These are phyloP conservation scores for Nicotiana sylvestris DNA, from an alignment of 257 asterid genomes.

Conservation along the genomic window DNA sequence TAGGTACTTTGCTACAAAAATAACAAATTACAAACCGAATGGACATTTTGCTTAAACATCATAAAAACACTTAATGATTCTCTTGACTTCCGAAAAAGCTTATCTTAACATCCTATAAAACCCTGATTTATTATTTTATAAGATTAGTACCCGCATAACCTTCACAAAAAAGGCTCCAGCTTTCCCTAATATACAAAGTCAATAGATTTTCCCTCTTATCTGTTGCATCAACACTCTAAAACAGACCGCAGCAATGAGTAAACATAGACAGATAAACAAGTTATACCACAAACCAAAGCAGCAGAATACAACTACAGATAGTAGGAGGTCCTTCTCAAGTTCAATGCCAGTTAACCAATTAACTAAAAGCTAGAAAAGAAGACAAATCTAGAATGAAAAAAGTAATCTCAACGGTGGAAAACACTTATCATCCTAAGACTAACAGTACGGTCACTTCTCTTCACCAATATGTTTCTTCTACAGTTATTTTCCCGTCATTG, in stretches of 20 bases:
- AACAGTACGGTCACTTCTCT: background rate
- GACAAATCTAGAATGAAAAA: background rate
- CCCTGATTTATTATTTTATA: background rate
- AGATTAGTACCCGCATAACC: background rate
- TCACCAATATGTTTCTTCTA: background rate
- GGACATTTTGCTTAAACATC: background rate
- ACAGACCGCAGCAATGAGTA: background rate
- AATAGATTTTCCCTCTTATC: background rate
- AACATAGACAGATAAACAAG: background rate
- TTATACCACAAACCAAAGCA: background rate
- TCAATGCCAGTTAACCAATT: background rate
- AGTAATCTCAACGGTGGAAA: background rate
- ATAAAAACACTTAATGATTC: background rate
- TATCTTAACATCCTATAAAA: background rate
- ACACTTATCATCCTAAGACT: background rate
- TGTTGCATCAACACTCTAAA: background rate
- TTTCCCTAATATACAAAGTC: background rate
- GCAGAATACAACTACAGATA: background rate
- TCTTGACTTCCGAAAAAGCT: background rate
- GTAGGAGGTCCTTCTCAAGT: background rate
- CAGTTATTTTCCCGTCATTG: background rate
- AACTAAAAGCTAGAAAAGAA: background rate
- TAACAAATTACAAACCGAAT: background rate
- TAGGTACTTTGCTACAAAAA: background rate
- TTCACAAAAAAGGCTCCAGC: background rate